Evolutionary conservation across 2,329 filamentous ascomycete species (phyloP).

Genomic region (Penicillium brasilianum): DNA sequence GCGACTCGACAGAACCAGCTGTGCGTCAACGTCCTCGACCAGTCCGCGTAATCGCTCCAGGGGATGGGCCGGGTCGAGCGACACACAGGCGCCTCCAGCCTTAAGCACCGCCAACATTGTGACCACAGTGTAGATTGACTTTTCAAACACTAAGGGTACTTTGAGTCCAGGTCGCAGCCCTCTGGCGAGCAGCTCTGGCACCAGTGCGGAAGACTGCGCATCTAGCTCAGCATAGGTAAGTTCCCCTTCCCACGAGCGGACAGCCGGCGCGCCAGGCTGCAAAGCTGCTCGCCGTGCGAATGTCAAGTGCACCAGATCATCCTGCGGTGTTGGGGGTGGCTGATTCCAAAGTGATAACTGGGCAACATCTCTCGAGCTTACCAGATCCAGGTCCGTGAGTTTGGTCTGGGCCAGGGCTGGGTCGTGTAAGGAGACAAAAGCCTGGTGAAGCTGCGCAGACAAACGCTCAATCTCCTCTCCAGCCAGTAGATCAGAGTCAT

Average conservation of each 20-base stretch:
- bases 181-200: no score
- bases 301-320: background rate
- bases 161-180: no score
- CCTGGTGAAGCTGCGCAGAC: background rate
- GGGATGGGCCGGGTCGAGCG: slow-evolving; percentile 16
- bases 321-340: background rate
- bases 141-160: background rate
- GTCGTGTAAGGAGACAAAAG: background rate
- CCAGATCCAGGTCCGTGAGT: background rate
- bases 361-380: background rate
- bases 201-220: background rate
- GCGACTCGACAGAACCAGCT: background rate
- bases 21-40: background rate
- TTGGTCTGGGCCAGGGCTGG: background rate
- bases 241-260: background rate
- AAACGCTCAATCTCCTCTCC: background rate
- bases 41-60: slow-evolving; percentile 4
- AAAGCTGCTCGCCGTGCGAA: background rate
- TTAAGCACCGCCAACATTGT: slow-evolving; percentile 15
- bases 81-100: slow-evolving; percentile 16
- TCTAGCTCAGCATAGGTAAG: background rate
- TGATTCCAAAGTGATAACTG: background rate
- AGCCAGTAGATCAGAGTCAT: background rate
- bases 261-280: background rate
- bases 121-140: slow-evolving; percentile 8